A percentile compares a stretch with the other conserved stretches of the same genome.
phyloP scores from a whole-genome alignment of 495 filamentous ascomycete genomes.

The Schizothecium vesticola region DNA sequence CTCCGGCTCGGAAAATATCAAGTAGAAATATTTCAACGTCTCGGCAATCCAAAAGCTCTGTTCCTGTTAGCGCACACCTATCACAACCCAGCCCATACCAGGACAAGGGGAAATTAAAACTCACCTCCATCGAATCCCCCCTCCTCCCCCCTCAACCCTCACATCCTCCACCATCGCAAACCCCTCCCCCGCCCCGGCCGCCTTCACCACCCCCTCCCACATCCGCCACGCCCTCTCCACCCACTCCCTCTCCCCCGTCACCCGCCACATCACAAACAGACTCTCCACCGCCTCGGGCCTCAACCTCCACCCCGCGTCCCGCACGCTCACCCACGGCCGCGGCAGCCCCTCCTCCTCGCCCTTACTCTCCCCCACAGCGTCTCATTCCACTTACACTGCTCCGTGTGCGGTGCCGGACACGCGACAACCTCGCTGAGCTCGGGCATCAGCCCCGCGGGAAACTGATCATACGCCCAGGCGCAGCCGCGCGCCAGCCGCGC shows the following conservation, averaged over 20 bases:
- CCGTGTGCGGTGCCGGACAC: constrained; percentile 45
- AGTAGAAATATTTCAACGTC: constrained; percentile 60
- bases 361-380: constrained; percentile 14
- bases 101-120: background rate
- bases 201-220: constrained; percentile 59
- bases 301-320: constrained; percentile 38
- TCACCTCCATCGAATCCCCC: constrained; percentile 46
- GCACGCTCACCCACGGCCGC: constrained; percentile 43
- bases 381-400: constrained; percentile 25
- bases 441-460: constrained; percentile 82
- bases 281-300: constrained; percentile 67
- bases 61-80: background rate
- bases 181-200: constrained; percentile 49
- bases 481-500: constrained; percentile 82
- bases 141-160: constrained; percentile 23
- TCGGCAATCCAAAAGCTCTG: constrained; percentile 50
- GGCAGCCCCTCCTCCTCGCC: constrained; percentile 48
- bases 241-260: constrained; percentile 63
- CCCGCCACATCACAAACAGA: constrained; percentile 69
- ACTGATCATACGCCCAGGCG: constrained; percentile 82
- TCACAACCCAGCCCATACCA: no score
- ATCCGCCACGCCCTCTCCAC: constrained; percentile 71
- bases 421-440: constrained; percentile 57
- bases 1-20: constrained; percentile 72
- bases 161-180: constrained; percentile 55